Base-by-base conservation (phyloP, 495 filamentous ascomycete species). In the Rhizodiscina lignyota region DNA sequence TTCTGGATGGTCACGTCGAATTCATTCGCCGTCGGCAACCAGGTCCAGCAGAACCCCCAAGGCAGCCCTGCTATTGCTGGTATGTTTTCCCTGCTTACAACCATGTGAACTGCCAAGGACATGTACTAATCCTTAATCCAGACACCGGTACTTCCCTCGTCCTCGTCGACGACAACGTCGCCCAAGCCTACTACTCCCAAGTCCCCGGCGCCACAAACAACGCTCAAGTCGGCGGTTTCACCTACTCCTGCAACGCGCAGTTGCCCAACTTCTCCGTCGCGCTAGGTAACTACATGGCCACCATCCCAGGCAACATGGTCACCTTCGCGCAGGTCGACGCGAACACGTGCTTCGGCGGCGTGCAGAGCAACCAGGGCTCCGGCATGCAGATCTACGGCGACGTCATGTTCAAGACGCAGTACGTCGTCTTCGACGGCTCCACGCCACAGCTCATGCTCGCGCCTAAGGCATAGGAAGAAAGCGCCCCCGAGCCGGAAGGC, bases 391-490 rank as follows among this genome's bases (percentile, higher is more conserved):
- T 91, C 48, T 78, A 74, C 43, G 83, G 83, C 8, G 81, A 86
- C 45, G 67, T 79, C 39, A 75, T 91, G 49, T 72, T 91, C 49
- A 83, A 82, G 56, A 66, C 75, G 16, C 68, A 79, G 45, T 87
- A 83, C 50, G 77, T 81, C 16, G 78, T 78, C 13, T 87, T 87
- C 45, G 75, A 91, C 51, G 67, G 56, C 5, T 72, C 72, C 4
- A 70, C 73, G 41, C 62, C 59, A 47, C 55, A 57, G 16, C 54
- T 80, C 16, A 74, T 74, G 1, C 64, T 80, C 44, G 75, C 75
- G 11, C 35, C 33, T 18, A 53, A 56, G 48, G 42, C n/a, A n/a
- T n/a, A n/a, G n/a, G n/a, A n/a, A n/a, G n/a, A n/a, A n/a, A n/a
- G n/a, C n/a, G n/a, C n/a, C n/a, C n/a, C n/a, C n/a, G n/a, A n/a